Evolutionary conservation across 139 green algal species (phyloP).

Genomic region (Chlamydomonas sp.): DNA sequence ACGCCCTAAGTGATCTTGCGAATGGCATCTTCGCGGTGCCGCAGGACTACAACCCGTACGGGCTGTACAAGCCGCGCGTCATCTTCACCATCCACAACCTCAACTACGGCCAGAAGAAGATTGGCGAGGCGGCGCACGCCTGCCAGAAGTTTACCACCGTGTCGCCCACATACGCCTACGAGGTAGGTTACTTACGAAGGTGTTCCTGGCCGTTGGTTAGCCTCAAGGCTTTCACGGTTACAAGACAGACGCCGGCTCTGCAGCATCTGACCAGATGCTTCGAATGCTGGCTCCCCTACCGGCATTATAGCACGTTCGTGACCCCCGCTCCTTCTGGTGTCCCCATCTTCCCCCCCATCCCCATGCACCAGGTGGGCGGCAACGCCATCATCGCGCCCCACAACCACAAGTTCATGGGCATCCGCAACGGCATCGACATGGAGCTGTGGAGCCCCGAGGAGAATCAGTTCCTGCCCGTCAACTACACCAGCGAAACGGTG

Average conservation of each 20-base stretch:
- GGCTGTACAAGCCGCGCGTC: slow-evolving; percentile 87
- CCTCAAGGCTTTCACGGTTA: too few species aligned
- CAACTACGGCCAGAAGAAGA: slow-evolving; percentile 90
- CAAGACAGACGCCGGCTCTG: too few species aligned
- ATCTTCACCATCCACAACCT: slow-evolving; percentile 98
- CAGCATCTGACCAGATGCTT: too few species aligned
- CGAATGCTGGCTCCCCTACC: background rate
- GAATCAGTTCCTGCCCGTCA: slow-evolving; percentile 81
- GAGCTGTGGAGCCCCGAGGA: slow-evolving; percentile 96
- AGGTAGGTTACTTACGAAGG: slow-evolving; percentile 58
- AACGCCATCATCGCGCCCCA: slow-evolving; percentile 71
- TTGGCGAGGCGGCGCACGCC: slow-evolving; percentile 81
- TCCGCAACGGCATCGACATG: slow-evolving; percentile 96
- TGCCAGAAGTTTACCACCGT: slow-evolving; percentile 94
- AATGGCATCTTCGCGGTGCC: slow-evolving; percentile 61
- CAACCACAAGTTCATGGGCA: slow-evolving; percentile 82
- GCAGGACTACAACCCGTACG: slow-evolving; percentile 85
- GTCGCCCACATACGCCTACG: slow-evolving; percentile 92
- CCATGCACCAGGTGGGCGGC: slow-evolving; percentile 63
- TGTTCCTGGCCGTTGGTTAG: background rate
- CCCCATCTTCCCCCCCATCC: background rate
- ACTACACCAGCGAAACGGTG: slow-evolving; percentile 52
- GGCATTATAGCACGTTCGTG: background rate
- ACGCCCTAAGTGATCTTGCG: too few species aligned
- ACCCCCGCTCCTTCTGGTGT: background rate